Evolutionary conservation across 2,329 filamentous ascomycete species (phyloP).

Genomic region (Verticillium klebahnii): DNA sequence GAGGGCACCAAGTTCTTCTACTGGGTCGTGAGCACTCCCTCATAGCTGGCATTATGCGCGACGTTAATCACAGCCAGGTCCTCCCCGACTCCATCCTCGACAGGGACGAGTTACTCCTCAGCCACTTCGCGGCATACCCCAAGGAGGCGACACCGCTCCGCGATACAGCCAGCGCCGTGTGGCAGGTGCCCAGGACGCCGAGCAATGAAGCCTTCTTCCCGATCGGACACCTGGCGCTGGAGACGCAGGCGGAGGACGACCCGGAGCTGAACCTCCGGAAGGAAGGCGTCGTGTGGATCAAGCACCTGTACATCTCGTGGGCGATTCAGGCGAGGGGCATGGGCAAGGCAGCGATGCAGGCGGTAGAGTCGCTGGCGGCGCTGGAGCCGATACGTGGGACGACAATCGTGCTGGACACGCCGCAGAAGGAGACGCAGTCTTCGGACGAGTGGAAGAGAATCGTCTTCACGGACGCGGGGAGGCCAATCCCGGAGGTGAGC

Average conservation of each 20-base stretch:
- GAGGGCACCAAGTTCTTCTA: constrained; percentile 31
- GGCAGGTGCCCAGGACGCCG: constrained; percentile 16
- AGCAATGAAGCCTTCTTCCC: constrained; percentile 26
- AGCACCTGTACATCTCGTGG: constrained; percentile 34
- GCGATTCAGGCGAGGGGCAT: constrained; percentile 29
- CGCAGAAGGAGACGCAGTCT: constrained; percentile 20
- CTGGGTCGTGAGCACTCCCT: constrained; percentile 31
- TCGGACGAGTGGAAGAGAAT: constrained; percentile 10
- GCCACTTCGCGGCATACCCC: constrained; percentile 23
- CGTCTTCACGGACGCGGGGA: constrained; percentile 21
- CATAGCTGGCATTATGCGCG: constrained; percentile 3
- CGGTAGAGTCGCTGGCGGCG: constrained; percentile 25
- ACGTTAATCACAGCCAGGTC: constrained; percentile 14
- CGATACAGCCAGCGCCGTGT: constrained; percentile 27
- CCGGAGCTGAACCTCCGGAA: constrained; percentile 23
- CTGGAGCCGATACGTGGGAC: constrained; percentile 25
- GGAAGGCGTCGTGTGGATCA: constrained; percentile 29
- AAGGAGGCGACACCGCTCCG: constrained; percentile 26
- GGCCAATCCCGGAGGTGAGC: constrained; percentile 21
- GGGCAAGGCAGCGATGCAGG: constrained; percentile 29
- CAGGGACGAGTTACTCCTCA: constrained; percentile 21
- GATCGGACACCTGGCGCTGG: constrained; percentile 35
- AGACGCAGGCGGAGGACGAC: constrained; percentile 24
- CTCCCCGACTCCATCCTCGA: constrained; percentile 23
- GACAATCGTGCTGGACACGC: constrained; percentile 30